Evolutionary conservation across 805 yeast species (phyloP), one percentile per base, ranked within the genome.

Genomic region (Candida sithepensis): DNA sequence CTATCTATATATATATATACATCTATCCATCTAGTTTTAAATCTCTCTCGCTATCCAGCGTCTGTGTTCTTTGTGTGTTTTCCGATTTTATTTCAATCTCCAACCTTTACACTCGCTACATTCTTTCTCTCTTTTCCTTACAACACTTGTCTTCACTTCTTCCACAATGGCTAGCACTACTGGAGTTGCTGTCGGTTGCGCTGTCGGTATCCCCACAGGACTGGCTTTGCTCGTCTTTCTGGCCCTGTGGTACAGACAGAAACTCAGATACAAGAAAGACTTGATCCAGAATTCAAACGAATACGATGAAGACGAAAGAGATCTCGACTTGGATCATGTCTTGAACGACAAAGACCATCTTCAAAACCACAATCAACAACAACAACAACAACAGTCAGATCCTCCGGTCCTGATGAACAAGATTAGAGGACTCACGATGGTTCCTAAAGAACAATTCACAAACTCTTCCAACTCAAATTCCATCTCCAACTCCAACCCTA

Each of bases 141-240:
- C 28, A 6, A 10, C 28, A 7, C 28, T 24, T 24, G 10, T 10
- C 6, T 24, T 10, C 10, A 24, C 10, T 24, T 6, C 28, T 7
- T 24, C 28, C 28, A 6, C 5, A n/a, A 57, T 57, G 61, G 34
- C 34, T 4, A 30, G 50, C n/a, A 41, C 46, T 6, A 65, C 68
- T 3, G 58, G 61, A 13, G 50, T 70, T 8, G 77, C 80, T 1
- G 81, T 77, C 3, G 81, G 81, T 2, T 71, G 78, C 51, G 78
- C 81, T 2, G 76, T 78, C 3, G 82, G 81, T 30, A 66, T 78
- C 21, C 82, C 82, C 0, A 70, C 67, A 3, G 51, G 74, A 9
- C 71, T 73, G 1, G 12, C 71, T 1, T 16, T 67, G 0, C 62
- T 74, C 2, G 66, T 73, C 0, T 28, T 64, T 2, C 51, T 51